phyloP scores from a whole-genome alignment of 1,284 basidiomycete species.

The Cryptococcus amylolentus region DNA sequence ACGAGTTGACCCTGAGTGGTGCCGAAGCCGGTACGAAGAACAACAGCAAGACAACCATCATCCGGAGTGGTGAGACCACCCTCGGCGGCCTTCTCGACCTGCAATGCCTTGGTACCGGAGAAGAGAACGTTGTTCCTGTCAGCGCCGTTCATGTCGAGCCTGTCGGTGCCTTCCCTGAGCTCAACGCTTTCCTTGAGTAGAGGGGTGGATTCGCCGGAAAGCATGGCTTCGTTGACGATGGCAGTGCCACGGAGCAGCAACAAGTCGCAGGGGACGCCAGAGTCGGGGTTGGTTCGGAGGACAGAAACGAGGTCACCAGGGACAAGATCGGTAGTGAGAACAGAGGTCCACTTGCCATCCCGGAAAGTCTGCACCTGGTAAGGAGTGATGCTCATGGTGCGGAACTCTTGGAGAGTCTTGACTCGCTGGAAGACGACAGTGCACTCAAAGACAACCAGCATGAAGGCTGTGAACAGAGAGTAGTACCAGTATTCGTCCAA shows the following conservation, averaged over 20 bases:
- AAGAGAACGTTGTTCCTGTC: slow-evolving; percentile 89
- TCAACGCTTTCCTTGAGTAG: slow-evolving; percentile 89
- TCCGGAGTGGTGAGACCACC: slow-evolving; percentile 61
- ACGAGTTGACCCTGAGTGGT: slow-evolving; percentile 94
- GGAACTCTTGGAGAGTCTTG: slow-evolving; percentile 83
- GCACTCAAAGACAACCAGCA: slow-evolving; percentile 94
- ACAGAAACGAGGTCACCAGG: slow-evolving; percentile 88
- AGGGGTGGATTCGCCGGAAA: slow-evolving; percentile 93
- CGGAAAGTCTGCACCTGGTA: slow-evolving; percentile 79
- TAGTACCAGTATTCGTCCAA: slow-evolving; percentile 98
- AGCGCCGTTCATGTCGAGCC: slow-evolving; percentile 72
- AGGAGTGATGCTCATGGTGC: slow-evolving; percentile 88
- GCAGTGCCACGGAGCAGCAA: slow-evolving; percentile 81
- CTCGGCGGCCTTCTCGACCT: slow-evolving; percentile 56
- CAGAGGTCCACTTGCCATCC: slow-evolving; percentile 70
- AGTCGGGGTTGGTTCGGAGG: slow-evolving; percentile 71
- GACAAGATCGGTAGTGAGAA: slow-evolving; percentile 78
- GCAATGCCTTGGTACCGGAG: slow-evolving; percentile 89
- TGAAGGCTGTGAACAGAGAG: slow-evolving; percentile 91
- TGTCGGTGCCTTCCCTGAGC: slow-evolving; percentile 69
- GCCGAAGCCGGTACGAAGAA: slow-evolving; percentile 92
- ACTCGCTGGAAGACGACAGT: slow-evolving; percentile 96
- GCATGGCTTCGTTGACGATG: slow-evolving; percentile 97
- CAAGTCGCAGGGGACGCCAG: slow-evolving; percentile 84
- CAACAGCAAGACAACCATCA: slow-evolving; percentile 81